Conservation (phyloP, 768 basidiomycete species). For the Calvatia gigantea region DNA sequence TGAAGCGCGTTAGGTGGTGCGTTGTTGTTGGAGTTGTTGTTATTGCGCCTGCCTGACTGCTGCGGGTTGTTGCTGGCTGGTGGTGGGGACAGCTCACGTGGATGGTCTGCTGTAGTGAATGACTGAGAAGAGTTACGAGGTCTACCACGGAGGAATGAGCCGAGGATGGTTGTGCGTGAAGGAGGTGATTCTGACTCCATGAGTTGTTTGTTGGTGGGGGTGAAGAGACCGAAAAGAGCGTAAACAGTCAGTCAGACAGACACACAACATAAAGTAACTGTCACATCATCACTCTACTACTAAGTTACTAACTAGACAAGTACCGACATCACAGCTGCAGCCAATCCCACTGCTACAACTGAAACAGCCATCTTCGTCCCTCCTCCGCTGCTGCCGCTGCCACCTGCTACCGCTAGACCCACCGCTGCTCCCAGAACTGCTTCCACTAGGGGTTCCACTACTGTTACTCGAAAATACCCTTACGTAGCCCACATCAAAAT, state of each 20-base stretch:
- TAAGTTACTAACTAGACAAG: background rate
- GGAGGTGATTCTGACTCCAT: slow-evolving; percentile 39
- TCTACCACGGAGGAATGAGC: slow-evolving; percentile 67
- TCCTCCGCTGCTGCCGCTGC: background rate
- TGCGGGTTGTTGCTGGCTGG: slow-evolving; percentile 49
- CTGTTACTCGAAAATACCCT: slow-evolving; percentile 6
- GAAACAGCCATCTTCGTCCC: too few relatives aligned
- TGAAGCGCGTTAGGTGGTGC: too few relatives aligned
- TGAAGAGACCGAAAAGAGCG: background rate
- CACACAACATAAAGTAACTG: background rate
- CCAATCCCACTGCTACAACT: background rate
- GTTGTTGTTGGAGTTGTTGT: slow-evolving; percentile 22
- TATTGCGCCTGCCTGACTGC: slow-evolving; percentile 31
- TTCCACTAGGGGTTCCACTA: background rate
- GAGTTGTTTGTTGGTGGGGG: background rate
- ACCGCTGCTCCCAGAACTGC: background rate
- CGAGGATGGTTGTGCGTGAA: slow-evolving; percentile 62
- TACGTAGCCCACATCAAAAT: slow-evolving; percentile 17
- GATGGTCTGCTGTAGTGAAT: slow-evolving; percentile 31
- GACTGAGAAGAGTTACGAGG: slow-evolving; percentile 68
- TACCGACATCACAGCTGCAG: background rate
- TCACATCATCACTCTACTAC: slow-evolving; percentile 7
- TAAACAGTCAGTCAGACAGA: slow-evolving; percentile 16
- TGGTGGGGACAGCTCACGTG: slow-evolving; percentile 42
- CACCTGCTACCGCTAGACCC: background rate